Evolutionary conservation across 768 basidiomycete species (phyloP).

Genomic region (Kwoniella sp.): DNA sequence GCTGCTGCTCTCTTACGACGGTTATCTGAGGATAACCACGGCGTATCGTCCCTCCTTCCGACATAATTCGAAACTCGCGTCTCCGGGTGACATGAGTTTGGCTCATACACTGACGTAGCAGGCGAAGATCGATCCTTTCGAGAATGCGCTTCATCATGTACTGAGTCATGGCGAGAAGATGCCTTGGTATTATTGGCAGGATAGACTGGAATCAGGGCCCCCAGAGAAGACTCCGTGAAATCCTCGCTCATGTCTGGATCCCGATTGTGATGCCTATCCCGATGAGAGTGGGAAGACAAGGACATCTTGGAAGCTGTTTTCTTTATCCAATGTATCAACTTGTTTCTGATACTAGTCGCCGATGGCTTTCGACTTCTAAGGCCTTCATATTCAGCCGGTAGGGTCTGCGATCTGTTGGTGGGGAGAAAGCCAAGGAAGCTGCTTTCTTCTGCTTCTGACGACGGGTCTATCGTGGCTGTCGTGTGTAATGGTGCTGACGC

Average conservation of each 20-base stretch:
- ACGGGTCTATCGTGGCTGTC: not conserved
- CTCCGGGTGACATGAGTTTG: not conserved
- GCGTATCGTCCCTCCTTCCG: not conserved
- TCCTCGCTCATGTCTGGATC: too few relatives aligned
- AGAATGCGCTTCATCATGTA: not conserved
- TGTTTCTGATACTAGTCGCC: not conserved
- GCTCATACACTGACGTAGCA: not conserved
- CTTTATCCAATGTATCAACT: not conserved
- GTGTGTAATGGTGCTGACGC: not conserved
- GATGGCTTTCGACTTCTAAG: not conserved
- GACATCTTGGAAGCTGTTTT: not conserved
- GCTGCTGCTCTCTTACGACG: not conserved
- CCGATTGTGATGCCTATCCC: too few relatives aligned
- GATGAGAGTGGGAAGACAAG: not conserved
- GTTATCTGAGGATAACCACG: not conserved
- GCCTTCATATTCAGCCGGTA: not conserved
- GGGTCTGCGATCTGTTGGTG: not conserved
- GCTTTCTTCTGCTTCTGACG: not conserved
- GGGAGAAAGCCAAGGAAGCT: not conserved
- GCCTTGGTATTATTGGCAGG: not conserved
- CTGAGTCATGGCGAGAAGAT: not conserved
- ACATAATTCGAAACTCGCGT: not conserved
- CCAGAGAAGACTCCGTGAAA: not conserved
- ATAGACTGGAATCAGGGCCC: not conserved
- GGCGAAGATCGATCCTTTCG: not conserved